Base-by-base conservation (phyloP, 1,139 yeast genomes). In the Taphrina communis region DNA sequence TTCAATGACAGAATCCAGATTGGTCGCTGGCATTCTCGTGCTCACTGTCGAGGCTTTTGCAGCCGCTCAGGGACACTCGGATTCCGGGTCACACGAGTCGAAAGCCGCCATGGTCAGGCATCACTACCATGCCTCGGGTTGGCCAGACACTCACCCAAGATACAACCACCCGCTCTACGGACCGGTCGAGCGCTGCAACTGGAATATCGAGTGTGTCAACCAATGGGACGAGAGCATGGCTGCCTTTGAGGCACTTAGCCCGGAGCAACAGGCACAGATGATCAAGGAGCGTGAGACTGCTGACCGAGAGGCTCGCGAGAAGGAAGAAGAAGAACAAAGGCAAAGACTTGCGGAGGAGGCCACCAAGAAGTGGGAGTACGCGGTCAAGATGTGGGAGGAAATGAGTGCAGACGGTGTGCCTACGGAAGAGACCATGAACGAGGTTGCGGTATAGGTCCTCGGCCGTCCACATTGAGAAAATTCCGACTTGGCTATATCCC, bases 21-120 rank as follows among this genome's bases (percentile, higher is more conserved):
- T 63, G 14, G 67, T 63, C 21, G 67, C 67, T 35, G 67, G 67
- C 41, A 48, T 63, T 11, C 56, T 63, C 9, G 67, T 63, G 35
- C 53, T 63, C 12, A 63, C 67, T 3, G 67, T 63, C 36, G 67
- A 63, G 21, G 67, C 67, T 2, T 63, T 63, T 19, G 67, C 67
- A 6, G 67, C 67, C 35, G 67, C 67, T 8, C 67, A 63, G 42
- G 67, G 67, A 14, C 67, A 63, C 25, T 63, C 67, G 6, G 67
- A 63, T 14, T 63, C 67, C n/a, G 67, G 67, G 31, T 53, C 67
- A 9, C 67, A 63, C 59, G 61, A 63, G 38, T 56, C 61, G 9
- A 56, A 57, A 31, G 67, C 67, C 9, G 67, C 67, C 14, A 56
- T 63, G 44, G 67, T 63, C 36, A 46, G 67, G 36, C 67, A 63